A percentile compares a stretch with the other conserved stretches of the same genome.
Evolutionary conservation across 306 rosid genomes (phyloP).

Genomic region (Lotus japonicus): DNA sequence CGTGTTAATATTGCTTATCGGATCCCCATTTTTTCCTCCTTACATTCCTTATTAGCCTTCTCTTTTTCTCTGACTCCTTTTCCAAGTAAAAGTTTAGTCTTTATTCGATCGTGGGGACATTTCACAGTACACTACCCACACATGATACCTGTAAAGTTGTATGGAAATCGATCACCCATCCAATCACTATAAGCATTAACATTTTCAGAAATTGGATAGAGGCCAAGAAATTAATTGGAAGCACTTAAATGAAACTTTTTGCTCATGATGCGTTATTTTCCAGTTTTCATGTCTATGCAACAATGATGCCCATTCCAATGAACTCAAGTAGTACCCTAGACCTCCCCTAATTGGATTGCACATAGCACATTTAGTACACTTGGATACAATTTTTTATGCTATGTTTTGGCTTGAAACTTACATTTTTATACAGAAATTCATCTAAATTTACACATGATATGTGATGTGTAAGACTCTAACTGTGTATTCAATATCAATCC

Average conservation of each 20-base stretch:
- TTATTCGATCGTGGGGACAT: not conserved
- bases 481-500: not conserved
- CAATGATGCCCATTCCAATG: not conserved
- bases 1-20: not conserved
- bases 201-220: too few relatives aligned
- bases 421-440: not conserved
- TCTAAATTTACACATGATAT: not conserved
- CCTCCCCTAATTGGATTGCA: not conserved
- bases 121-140: not conserved
- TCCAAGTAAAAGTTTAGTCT: not conserved
- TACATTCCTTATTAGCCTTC: not conserved
- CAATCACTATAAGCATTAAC: too few relatives aligned
- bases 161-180: not conserved
- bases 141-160: not conserved
- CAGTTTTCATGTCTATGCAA: too few relatives aligned
- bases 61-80: conserved; percentile 20
- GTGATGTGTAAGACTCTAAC: not conserved
- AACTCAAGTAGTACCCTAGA: not conserved
- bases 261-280: too few relatives aligned
- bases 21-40: conserved; percentile 20
- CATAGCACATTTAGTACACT: not conserved
- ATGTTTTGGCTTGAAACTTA: not conserved
- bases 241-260: too few relatives aligned
- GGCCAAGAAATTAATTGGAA: too few relatives aligned
- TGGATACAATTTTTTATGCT: not conserved